A percentile compares a stretch with the other conserved stretches of the same genome.
These are phyloP conservation scores for Cryptococcus sp. DNA, from an alignment of 1,284 basidiomycete genomes.

Conservation along the genomic window DNA sequence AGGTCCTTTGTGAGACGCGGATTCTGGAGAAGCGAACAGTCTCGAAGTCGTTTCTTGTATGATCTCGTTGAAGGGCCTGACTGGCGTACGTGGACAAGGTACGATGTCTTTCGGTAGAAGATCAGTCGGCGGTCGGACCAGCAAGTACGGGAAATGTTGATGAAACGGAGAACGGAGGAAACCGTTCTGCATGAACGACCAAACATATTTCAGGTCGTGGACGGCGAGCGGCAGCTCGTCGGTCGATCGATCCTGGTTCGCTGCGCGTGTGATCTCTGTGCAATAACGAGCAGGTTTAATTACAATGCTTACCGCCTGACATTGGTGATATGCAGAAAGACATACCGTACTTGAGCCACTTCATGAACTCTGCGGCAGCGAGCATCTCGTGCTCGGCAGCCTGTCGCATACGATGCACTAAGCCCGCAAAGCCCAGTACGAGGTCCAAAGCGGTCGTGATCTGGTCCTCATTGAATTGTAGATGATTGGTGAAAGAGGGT, in stretches of 20 bases:
- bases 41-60: slow-evolving; percentile 9
- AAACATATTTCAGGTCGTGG: slow-evolving; percentile 45
- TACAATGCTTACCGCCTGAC: not conserved
- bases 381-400: slow-evolving; percentile 36
- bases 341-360: slow-evolving; percentile 50
- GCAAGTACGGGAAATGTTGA: slow-evolving; percentile 33
- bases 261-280: slow-evolving; percentile 27
- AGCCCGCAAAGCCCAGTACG: slow-evolving; percentile 20
- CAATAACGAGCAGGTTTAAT: not conserved
- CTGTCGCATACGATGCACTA: slow-evolving; percentile 38
- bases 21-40: not conserved
- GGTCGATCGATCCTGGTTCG: slow-evolving; percentile 23
- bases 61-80: slow-evolving; percentile 7
- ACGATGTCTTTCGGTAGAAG: slow-evolving; percentile 4
- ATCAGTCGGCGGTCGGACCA: slow-evolving; percentile 21
- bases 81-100: not conserved
- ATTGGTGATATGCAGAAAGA: not conserved
- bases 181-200: slow-evolving; percentile 46
- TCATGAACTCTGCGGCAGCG: slow-evolving; percentile 42
- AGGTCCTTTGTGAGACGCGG: not conserved
- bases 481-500: slow-evolving; percentile 4
- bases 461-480: slow-evolving; percentile 7
- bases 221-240: slow-evolving; percentile 26
- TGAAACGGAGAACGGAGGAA: slow-evolving; percentile 35
- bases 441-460: slow-evolving; percentile 16